phyloP scores from a whole-genome alignment of 352 stramenopile species.

The Peronosclerospora sorghi region DNA sequence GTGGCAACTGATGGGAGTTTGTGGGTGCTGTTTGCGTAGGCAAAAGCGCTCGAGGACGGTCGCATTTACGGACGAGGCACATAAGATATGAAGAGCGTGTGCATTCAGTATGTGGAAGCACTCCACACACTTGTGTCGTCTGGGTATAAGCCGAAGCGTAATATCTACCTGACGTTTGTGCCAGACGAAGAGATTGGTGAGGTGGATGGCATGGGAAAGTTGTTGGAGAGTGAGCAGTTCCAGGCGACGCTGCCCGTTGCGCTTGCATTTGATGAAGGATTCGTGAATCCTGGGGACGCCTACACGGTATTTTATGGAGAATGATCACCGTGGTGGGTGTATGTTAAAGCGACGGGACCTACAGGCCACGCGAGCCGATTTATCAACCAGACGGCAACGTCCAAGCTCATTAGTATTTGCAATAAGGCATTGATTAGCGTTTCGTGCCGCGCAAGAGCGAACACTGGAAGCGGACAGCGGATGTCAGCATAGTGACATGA shows the following conservation, averaged over 20 bases:
- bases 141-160: slow-evolving; percentile 74
- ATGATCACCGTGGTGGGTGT: slow-evolving; percentile 88
- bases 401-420: slow-evolving; percentile 88
- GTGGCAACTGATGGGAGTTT: slow-evolving; percentile 14
- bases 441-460: slow-evolving; percentile 84
- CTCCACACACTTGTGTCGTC: slow-evolving; percentile 55
- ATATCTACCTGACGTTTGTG: slow-evolving; percentile 89
- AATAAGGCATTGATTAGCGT: slow-evolving; percentile 80
- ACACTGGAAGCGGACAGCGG: slow-evolving; percentile 50
- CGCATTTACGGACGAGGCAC: slow-evolving; percentile 89
- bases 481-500: slow-evolving; percentile 88
- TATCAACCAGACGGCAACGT: slow-evolving; percentile 91
- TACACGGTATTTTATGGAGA: slow-evolving; percentile 97
- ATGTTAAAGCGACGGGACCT: slow-evolving; percentile 62
- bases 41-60: slow-evolving; percentile 77
- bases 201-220: slow-evolving; percentile 85
- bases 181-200: slow-evolving; percentile 92
- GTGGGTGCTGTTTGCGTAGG: slow-evolving; percentile 30
- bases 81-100: slow-evolving; percentile 97
- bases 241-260: slow-evolving; percentile 72
- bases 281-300: slow-evolving; percentile 82
- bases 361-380: slow-evolving; percentile 89
- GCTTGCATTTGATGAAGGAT: slow-evolving; percentile 92
- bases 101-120: slow-evolving; percentile 92
- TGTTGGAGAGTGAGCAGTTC: slow-evolving; percentile 82